A percentile compares a stretch with the other conserved stretches of the same genome.
These are phyloP conservation scores for Fusarium sp. DNA, from an alignment of 2,329 filamentous ascomycete species.

Conservation along the genomic window DNA sequence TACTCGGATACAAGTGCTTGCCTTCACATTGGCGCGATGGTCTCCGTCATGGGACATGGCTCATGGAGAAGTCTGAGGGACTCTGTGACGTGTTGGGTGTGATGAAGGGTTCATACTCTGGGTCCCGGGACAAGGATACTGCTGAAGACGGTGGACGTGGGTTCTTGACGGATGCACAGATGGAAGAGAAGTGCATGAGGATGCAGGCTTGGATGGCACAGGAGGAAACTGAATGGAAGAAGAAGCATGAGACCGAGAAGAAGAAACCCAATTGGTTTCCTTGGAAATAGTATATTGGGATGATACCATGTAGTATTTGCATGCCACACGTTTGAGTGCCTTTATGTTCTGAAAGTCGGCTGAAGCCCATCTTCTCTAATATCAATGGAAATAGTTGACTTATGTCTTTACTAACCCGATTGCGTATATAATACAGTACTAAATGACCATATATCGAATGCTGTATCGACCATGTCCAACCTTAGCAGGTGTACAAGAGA, in stretches of 20 bases:
- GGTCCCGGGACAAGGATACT: constrained; percentile 51
- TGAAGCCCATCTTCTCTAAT: not conserved
- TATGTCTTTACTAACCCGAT: not conserved
- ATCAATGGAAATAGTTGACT: not conserved
- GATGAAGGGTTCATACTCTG: constrained; percentile 45
- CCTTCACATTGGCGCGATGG: constrained; percentile 61
- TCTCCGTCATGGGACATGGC: constrained; percentile 55
- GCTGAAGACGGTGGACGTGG: constrained; percentile 53
- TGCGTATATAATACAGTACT: not conserved
- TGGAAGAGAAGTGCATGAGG: constrained; percentile 47
- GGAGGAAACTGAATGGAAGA: constrained; percentile 42
- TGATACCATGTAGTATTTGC: not conserved
- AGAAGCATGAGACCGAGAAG: constrained; percentile 33
- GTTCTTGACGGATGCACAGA: constrained; percentile 49
- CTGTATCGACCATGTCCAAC: not conserved
- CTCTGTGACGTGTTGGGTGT: constrained; percentile 52
- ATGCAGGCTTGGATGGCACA: constrained; percentile 46
- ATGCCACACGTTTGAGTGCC: not conserved
- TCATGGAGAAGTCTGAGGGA: constrained; percentile 54
- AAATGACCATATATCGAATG: not conserved
- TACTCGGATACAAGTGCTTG: constrained; percentile 56
- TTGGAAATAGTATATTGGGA: constrained; percentile 18
- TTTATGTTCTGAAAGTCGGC: not conserved
- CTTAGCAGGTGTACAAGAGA: not conserved
- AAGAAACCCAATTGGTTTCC: constrained; percentile 36